These are phyloP conservation scores for Tetracladium maxilliforme DNA, from an alignment of 2,329 filamentous ascomycete genomes.

Conservation along the genomic window DNA sequence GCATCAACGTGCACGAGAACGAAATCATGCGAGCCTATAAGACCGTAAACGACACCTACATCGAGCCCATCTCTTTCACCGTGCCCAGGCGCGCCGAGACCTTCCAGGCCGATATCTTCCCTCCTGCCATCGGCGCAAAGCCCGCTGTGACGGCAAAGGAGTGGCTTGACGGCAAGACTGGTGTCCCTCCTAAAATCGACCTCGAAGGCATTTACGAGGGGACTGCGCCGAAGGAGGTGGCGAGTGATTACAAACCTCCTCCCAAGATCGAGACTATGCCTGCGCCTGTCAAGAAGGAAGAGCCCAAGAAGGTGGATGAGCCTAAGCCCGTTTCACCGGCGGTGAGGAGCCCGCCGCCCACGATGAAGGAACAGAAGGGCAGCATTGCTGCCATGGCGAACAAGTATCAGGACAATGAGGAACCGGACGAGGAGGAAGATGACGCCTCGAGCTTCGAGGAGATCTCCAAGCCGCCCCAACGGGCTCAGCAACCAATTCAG, in stretches of 20 bases:
- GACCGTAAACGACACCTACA: constrained; percentile 86
- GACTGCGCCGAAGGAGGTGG: constrained; percentile 61
- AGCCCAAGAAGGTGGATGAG: constrained; percentile 36
- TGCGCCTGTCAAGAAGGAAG: constrained; percentile 33
- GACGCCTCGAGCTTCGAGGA: constrained; percentile 76
- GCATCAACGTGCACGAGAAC: constrained; percentile 92
- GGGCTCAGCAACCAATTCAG: constrained; percentile 22
- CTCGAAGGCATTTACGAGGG: constrained; percentile 87
- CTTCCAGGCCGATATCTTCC: constrained; percentile 96
- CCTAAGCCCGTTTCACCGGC: constrained; percentile 35
- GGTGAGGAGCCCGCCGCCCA: constrained; percentile 40
- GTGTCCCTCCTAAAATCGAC: constrained; percentile 78
- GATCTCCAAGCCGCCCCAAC: constrained; percentile 59
- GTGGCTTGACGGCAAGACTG: constrained; percentile 79
- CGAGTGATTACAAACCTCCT: constrained; percentile 51
- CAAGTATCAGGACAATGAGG: constrained; percentile 67
- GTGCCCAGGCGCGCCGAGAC: constrained; percentile 85
- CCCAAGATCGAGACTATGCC: constrained; percentile 27
- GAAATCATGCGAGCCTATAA: constrained; percentile 94
- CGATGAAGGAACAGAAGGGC: constrained; percentile 70
- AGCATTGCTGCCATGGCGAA: constrained; percentile 76
- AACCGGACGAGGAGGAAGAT: constrained; percentile 38
- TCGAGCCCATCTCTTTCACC: constrained; percentile 95
- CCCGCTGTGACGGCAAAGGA: constrained; percentile 67
- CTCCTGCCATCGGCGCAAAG: constrained; percentile 67